Conservation (phyloP, 352 stramenopile species). For the Achlya hypogyna region DNA sequence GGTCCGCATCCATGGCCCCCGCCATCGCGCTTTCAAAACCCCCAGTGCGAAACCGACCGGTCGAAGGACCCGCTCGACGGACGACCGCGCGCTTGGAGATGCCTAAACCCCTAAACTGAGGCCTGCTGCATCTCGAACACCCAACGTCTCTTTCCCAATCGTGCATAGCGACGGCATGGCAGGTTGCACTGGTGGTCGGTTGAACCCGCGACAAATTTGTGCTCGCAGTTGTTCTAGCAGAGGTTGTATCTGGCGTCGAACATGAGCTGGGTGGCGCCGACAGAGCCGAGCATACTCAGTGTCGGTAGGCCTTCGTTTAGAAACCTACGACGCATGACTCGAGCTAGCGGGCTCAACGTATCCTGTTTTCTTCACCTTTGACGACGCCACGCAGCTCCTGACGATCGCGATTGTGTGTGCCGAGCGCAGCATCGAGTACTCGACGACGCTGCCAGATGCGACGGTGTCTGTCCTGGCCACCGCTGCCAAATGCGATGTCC, state of each 20-base stretch:
- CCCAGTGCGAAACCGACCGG: background rate
- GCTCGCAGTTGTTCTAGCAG: too few relatives aligned
- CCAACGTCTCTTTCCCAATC: too few relatives aligned
- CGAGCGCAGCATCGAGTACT: background rate
- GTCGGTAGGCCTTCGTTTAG: background rate
- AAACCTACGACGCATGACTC: too few relatives aligned
- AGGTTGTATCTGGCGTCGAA: background rate
- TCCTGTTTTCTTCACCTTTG: background rate
- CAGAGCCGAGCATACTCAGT: background rate
- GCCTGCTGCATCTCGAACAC: too few relatives aligned
- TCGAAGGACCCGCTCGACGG: too few relatives aligned
- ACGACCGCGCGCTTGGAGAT: too few relatives aligned
- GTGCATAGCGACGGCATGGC: too few relatives aligned
- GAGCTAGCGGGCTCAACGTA: background rate
- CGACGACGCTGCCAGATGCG: background rate
- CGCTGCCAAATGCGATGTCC: background rate
- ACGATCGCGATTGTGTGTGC: background rate
- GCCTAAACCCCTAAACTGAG: too few relatives aligned
- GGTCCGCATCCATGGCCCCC: conserved; percentile 28
- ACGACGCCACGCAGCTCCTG: background rate
- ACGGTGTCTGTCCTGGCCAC: background rate
- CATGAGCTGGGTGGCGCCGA: background rate
- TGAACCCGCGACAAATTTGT: too few relatives aligned
- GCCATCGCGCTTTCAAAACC: background rate
- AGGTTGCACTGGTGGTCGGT: too few relatives aligned